Evolutionary conservation across 257 asterid species (phyloP).

Genomic region (Hygrophila difformis): DNA sequence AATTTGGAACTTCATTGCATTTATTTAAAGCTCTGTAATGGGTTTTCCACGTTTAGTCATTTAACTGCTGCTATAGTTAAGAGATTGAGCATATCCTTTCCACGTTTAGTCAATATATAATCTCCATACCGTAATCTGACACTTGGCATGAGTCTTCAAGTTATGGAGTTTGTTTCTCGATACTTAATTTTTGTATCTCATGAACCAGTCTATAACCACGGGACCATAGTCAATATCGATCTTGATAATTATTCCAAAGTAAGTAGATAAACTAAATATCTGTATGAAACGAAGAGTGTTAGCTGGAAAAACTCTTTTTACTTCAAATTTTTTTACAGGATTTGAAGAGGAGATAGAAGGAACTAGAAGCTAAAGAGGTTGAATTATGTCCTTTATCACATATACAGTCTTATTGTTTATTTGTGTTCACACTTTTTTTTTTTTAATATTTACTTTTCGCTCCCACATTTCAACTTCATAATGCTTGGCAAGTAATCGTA

Average conservation of each 20-base stretch:
- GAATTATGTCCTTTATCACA: constrained; percentile 7
- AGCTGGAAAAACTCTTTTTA: constrained; percentile 4
- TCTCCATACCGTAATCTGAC: too few species aligned
- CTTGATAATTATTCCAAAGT: constrained; percentile 62
- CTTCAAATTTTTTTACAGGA: constrained; percentile 32
- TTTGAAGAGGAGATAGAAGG: constrained; percentile 57
- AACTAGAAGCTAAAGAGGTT: constrained; percentile 80
- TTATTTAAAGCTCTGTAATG: too few species aligned
- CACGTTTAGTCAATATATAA: too few species aligned
- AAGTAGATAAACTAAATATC: constrained; percentile 7
- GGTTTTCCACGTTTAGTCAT: too few species aligned
- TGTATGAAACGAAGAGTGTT: constrained; percentile 9
- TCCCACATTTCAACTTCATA: too few species aligned
- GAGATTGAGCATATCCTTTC: too few species aligned
- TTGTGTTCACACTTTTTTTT: constrained; percentile 7
- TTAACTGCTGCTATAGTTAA: too few species aligned
- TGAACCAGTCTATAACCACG: constrained; percentile 74
- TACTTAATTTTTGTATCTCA: constrained; percentile 24
- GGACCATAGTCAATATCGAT: constrained; percentile 71
- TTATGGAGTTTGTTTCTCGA: background rate
- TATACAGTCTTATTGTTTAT: background rate
- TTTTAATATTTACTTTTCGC: too few species aligned
- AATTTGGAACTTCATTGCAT: too few species aligned
- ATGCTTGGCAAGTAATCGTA: too few species aligned
- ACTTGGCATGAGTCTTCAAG: background rate